Conservation (phyloP, 2,329 filamentous ascomycete genomes). For the Phialocephala sp. region DNA sequence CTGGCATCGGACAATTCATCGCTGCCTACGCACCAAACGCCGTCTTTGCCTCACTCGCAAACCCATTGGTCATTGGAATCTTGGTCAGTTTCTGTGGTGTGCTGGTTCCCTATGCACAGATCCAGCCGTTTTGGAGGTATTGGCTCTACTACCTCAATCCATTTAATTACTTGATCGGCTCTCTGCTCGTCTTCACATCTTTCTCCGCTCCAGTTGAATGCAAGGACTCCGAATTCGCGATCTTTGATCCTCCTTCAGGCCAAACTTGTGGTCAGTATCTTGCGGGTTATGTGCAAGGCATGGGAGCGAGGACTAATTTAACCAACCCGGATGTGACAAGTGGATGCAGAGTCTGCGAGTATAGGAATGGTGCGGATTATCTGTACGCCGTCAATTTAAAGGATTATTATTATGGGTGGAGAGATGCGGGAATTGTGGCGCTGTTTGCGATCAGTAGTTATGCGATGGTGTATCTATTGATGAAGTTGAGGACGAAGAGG, state of each 20-base stretch:
- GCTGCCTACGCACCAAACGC: slow-evolving; percentile 67
- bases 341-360: slow-evolving; percentile 67
- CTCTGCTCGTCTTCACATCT: slow-evolving; percentile 69
- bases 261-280: slow-evolving; percentile 67
- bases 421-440: slow-evolving; percentile 60
- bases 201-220: slow-evolving; percentile 56
- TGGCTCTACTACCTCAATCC: slow-evolving; percentile 68
- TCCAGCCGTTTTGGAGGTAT: slow-evolving; percentile 40
- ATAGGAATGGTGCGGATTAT: slow-evolving; percentile 62
- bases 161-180: slow-evolving; percentile 71
- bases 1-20: slow-evolving; percentile 66
- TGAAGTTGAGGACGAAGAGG: slow-evolving; percentile 55
- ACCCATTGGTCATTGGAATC: slow-evolving; percentile 54
- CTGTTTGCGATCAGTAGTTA: slow-evolving; percentile 51
- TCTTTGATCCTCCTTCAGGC: slow-evolving; percentile 67
- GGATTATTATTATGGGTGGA: slow-evolving; percentile 69
- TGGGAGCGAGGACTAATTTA: slow-evolving; percentile 56
- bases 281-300: slow-evolving; percentile 52
- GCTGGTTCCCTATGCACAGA: slow-evolving; percentile 69
- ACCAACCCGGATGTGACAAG: slow-evolving; percentile 63
- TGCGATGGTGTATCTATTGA: slow-evolving; percentile 51
- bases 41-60: slow-evolving; percentile 62
- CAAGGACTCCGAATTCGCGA: slow-evolving; percentile 58
- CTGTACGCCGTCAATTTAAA: slow-evolving; percentile 62
- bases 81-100: slow-evolving; percentile 77